Evolutionary conservation across 495 filamentous ascomycete species (phyloP).

Genomic region (Neurospora sp.): DNA sequence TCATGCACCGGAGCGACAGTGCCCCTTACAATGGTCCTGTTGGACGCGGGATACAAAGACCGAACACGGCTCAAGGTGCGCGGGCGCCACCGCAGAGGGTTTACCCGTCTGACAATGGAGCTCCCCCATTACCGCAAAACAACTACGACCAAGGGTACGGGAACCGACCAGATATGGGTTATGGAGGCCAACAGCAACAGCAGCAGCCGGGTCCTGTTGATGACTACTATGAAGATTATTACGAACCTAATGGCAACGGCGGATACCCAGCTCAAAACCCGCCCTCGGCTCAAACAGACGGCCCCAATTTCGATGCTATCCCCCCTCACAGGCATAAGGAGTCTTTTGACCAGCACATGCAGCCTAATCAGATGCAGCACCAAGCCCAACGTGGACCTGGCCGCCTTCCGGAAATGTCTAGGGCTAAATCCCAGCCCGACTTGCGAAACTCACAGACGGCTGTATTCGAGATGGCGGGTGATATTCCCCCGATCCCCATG

Average conservation of each 20-base stretch:
- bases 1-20: conserved; percentile 22
- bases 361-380: conserved; percentile 14
- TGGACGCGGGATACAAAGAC: conserved; percentile 31
- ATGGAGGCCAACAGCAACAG: conserved; percentile 17
- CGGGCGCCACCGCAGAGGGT: conserved; percentile 35
- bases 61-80: conserved; percentile 39
- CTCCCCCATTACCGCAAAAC: conserved; percentile 21
- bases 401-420: conserved; percentile 35
- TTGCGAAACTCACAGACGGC: conserved; percentile 49
- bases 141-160: conserved; percentile 16
- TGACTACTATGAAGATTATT: conserved; percentile 50
- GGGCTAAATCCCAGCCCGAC: conserved; percentile 60
- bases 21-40: conserved; percentile 35
- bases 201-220: conserved; percentile 30
- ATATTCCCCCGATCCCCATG: conserved; percentile 42
- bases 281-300: conserved; percentile 39
- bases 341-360: conserved; percentile 41
- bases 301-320: conserved; percentile 67
- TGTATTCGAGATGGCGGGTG: conserved; percentile 61
- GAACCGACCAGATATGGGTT: conserved; percentile 11
- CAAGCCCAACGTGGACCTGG: conserved; percentile 33
- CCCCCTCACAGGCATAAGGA: conserved; percentile 32
- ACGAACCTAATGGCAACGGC: conserved; percentile 25
- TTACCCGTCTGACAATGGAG: conserved; percentile 33
- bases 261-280: conserved; percentile 22